Evolutionary conservation across 768 basidiomycete species (phyloP).

Genomic region (Postia placenta): DNA sequence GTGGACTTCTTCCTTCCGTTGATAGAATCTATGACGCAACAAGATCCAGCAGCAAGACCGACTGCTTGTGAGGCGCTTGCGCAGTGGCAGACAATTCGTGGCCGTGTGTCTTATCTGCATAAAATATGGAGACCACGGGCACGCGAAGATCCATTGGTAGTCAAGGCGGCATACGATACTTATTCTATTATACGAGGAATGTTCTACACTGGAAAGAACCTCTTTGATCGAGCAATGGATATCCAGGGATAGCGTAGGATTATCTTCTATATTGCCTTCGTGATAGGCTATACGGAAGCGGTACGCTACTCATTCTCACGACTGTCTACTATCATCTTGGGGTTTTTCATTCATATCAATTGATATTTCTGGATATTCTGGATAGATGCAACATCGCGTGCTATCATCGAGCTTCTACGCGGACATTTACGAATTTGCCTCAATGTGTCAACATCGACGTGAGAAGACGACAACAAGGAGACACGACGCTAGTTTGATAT

Average conservation of each 20-base stretch:
- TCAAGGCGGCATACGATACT: background rate
- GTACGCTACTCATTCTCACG: background rate
- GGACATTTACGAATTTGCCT: background rate
- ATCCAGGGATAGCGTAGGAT: background rate
- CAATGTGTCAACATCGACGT: background rate
- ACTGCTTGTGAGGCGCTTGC: conserved; percentile 1
- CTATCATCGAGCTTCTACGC: background rate
- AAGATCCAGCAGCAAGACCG: conserved; percentile 3
- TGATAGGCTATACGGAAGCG: background rate
- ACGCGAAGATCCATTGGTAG: background rate
- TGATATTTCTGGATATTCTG: background rate
- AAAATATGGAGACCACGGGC: background rate
- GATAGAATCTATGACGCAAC: conserved; percentile 9
- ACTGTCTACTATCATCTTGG: background rate
- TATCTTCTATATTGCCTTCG: background rate
- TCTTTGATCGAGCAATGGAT: background rate
- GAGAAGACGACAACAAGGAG: background rate
- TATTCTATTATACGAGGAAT: background rate
- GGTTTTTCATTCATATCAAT: background rate
- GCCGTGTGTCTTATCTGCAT: background rate
- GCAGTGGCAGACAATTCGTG: conserved; percentile 1
- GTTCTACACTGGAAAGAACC: background rate
- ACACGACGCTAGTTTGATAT: background rate
- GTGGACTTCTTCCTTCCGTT: conserved; percentile 10
- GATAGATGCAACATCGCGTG: background rate